Evolutionary conservation across 176 grass and related monocot species (phyloP), one percentile per base, ranked within the genome.

Genomic region (Microstegium vimineum): DNA sequence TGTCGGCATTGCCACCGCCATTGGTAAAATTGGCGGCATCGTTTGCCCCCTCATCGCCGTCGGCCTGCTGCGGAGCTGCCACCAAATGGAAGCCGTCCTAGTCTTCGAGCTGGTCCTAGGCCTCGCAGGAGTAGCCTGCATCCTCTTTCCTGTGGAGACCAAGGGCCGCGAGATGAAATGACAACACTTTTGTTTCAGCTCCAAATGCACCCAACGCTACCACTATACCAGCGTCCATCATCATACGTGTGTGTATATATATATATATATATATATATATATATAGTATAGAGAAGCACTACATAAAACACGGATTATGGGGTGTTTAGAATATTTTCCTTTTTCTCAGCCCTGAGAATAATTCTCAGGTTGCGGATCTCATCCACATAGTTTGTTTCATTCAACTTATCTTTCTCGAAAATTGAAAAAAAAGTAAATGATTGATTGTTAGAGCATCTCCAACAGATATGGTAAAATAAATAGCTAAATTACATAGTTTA

Each of bases 131-230:
- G 33, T 92, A 63, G 83, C 90, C 2, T 82, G 76, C 43, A 76
- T 86, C 10, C 74, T 94, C 69, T 90, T 97, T 83, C 85, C 94
- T 46, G 57, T 94, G 2, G 92, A 94, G 59, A 97, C 94, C 28
- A 97, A 83, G 47, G 90, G 94, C 43, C 87, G 83, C 4, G 77
- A 36, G 22, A 81, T 84, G 79, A 42, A 85, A 33, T 84, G 84
- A 94, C 73, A 25, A 2, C 52, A 51, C 6, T 51, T 51, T 20
- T 20, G 47, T 51, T 51, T 51, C 6, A 15, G 43, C 6, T 54
- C 49, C 49, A 54, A 54, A 54, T 54, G 49, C 49, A 54, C 6
- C 49, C 49, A 5, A 51, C 6, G 45, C 45, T 47, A 47, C 15
- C 46, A 18, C 16, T 2, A 47, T 2, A 47, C 45, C 46, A 45